Evolutionary conservation across 495 filamentous ascomycete species (phyloP).

Genomic region (Friedmanniomyces endolithicus): DNA sequence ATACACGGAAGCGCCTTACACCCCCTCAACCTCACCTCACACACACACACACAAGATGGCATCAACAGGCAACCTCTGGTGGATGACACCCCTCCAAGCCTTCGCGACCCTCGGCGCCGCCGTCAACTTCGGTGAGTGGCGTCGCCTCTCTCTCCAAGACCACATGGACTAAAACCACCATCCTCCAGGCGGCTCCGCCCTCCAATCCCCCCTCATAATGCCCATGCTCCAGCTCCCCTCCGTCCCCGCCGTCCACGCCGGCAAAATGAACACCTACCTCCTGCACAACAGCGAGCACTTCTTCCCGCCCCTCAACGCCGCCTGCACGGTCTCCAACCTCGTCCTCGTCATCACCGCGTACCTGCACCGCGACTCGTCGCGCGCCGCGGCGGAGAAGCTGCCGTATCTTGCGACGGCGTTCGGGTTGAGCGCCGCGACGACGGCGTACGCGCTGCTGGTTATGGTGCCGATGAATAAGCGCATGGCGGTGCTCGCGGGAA

Average conservation of each 20-base stretch:
- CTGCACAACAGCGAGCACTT: constrained; percentile 15
- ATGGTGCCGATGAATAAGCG: constrained; percentile 20
- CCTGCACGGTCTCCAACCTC: constrained; percentile 19
- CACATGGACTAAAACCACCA: not conserved
- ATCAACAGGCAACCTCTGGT: constrained; percentile 16
- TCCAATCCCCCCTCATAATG: constrained; percentile 19
- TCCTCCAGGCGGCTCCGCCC: constrained; percentile 15
- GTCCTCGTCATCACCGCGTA: constrained; percentile 8
- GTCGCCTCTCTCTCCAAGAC: not conserved
- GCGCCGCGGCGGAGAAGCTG: constrained; percentile 6
- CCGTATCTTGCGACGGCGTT: not conserved
- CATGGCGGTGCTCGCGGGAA: constrained; percentile 10
- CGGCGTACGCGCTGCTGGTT: constrained; percentile 16
- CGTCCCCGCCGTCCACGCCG: constrained; percentile 14
- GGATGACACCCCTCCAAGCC: constrained; percentile 15
- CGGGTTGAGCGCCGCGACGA: constrained; percentile 7
- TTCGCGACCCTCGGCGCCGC: constrained; percentile 11
- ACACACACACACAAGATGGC: constrained; percentile 5
- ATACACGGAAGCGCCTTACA: not conserved
- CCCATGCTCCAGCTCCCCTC: constrained; percentile 13
- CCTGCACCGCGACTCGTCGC: constrained; percentile 5
- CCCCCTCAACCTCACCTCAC: not conserved
- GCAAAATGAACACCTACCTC: constrained; percentile 12
- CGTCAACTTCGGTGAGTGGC: constrained; percentile 12
- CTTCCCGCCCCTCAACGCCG: constrained; percentile 17